Evolutionary conservation across 352 stramenopile species (phyloP).

Genomic region (Pythium graminicola): DNA sequence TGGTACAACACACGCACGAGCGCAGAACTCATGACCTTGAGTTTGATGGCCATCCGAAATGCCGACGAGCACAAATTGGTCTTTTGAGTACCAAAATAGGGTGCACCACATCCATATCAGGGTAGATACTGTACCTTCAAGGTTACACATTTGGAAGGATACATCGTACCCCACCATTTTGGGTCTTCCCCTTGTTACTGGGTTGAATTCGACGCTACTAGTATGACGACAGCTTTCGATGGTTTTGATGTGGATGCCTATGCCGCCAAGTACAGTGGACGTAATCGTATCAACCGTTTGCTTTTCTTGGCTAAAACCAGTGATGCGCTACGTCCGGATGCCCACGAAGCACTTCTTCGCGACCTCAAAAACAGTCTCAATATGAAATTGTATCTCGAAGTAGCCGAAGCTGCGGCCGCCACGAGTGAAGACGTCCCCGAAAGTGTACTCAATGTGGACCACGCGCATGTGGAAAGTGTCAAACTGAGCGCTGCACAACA

Average conservation of each 20-base stretch:
- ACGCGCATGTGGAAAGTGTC: constrained; percentile 52
- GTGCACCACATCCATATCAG: background rate
- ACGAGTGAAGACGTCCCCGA: constrained; percentile 28
- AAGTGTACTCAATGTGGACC: constrained; percentile 32
- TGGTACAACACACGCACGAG: constrained; percentile 40
- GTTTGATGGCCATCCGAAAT: constrained; percentile 14
- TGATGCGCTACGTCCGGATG: constrained; percentile 40
- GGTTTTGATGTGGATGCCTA: constrained; percentile 80
- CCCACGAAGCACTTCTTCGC: constrained; percentile 40
- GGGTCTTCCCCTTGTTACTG: constrained; percentile 3
- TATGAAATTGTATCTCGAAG: constrained; percentile 61
- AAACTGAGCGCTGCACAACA: constrained; percentile 56
- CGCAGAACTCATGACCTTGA: constrained; percentile 26
- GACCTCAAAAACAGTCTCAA: constrained; percentile 62
- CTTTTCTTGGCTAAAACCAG: constrained; percentile 57
- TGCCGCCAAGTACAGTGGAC: constrained; percentile 74
- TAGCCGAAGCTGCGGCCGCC: constrained; percentile 33
- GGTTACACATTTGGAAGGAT: too few relatives aligned
- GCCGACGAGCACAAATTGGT: constrained; percentile 11
- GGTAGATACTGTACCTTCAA: background rate
- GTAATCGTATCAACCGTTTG: constrained; percentile 69
- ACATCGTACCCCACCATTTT: too few relatives aligned
- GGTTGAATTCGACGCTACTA: constrained; percentile 18
- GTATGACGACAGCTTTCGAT: constrained; percentile 25
- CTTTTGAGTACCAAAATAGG: constrained; percentile 9